These are phyloP conservation scores for Phialophora verrucosa DNA, from an alignment of 2,329 filamentous ascomycete species.

Conservation along the genomic window DNA sequence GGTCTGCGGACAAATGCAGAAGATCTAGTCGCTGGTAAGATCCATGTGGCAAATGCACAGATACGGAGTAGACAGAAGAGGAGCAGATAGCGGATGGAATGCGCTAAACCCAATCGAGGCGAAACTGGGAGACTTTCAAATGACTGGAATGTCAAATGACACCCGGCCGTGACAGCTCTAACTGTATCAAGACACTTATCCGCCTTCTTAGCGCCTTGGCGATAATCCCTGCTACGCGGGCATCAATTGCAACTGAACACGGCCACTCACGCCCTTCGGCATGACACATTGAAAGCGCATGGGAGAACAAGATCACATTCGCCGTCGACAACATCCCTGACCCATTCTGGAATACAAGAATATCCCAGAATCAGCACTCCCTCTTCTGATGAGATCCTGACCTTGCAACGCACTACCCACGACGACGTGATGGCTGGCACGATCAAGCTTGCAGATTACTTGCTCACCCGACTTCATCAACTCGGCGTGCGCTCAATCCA, in stretches of 20 bases:
- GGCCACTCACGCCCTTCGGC: too few relatives aligned
- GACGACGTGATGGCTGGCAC: constrained; percentile 40
- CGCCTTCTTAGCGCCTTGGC: too few relatives aligned
- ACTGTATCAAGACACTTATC: too few relatives aligned
- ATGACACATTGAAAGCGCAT: neutral
- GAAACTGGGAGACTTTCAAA: neutral
- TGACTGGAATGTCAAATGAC: neutral
- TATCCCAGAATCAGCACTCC: neutral
- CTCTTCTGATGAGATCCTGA: neutral
- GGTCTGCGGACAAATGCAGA: neutral
- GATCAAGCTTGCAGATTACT: constrained; percentile 54
- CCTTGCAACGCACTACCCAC: neutral
- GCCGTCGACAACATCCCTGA: too few relatives aligned
- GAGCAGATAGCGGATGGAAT: neutral
- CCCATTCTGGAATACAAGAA: neutral
- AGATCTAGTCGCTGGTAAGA: neutral
- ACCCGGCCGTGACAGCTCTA: too few relatives aligned
- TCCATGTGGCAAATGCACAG: neutral
- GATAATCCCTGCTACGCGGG: too few relatives aligned
- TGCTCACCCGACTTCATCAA: constrained; percentile 56
- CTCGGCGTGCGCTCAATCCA: constrained; percentile 57
- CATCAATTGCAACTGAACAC: neutral
- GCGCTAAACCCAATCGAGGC: neutral
- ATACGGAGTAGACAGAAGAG: neutral
- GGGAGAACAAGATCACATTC: too few relatives aligned